These are phyloP conservation scores for Corylus heterophylla DNA, from an alignment of 306 rosid genomes.

Conservation along the genomic window DNA sequence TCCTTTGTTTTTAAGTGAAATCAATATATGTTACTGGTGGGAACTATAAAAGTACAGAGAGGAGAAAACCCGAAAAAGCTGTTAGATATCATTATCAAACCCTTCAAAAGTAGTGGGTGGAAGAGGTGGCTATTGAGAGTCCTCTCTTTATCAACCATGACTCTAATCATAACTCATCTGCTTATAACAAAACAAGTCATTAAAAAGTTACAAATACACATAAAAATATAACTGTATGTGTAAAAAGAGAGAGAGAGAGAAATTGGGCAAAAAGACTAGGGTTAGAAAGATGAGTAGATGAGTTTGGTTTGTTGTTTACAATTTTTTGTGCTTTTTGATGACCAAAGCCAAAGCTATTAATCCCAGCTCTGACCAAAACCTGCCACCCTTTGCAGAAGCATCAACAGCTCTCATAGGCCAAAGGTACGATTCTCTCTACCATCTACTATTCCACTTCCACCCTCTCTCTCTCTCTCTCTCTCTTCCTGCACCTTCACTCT, in stretches of 20 bases:
- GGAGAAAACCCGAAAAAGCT: conserved; percentile 43
- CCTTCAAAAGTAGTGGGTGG: conserved; percentile 54
- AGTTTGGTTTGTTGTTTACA: conserved; percentile 30
- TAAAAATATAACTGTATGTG: neutral
- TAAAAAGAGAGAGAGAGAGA: neutral
- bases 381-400: conserved; percentile 64
- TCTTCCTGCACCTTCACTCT: conserved; percentile 17
- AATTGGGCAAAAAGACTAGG: conserved; percentile 21
- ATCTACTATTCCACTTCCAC: conserved; percentile 10
- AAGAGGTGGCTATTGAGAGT: conserved; percentile 44
- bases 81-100: conserved; percentile 68
- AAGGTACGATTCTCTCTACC: conserved; percentile 41
- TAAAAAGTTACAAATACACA: conserved; percentile 9
- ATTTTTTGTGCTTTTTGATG: conserved; percentile 32
- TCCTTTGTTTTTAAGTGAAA: conserved; percentile 36
- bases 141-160: conserved; percentile 42
- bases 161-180: conserved; percentile 50
- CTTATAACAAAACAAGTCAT: neutral
- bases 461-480: neutral
- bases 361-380: conserved; percentile 48
- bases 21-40: conserved; percentile 39
- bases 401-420: conserved; percentile 39
- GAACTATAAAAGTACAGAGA: conserved; percentile 24
- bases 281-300: conserved; percentile 28
- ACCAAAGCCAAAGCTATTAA: conserved; percentile 49